Percentiles rank a stretch among this genome's conserved stretches.
phyloP scores from a whole-genome alignment of 192 early-diverging fungal species.

The Backusella parvicylindrica region DNA sequence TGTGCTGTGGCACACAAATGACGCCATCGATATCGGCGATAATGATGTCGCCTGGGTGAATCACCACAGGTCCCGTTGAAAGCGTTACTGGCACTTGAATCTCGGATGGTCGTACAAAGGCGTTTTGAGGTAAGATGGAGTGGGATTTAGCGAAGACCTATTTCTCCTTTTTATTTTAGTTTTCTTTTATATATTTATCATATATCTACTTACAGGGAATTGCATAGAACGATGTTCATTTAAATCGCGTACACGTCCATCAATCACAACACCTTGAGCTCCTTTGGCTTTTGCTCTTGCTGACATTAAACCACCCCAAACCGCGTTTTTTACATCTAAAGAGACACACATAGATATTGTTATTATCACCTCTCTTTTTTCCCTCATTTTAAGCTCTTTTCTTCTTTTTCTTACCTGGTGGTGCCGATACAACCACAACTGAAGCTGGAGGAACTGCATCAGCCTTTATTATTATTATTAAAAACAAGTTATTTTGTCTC shows the following conservation, averaged over 20 bases:
- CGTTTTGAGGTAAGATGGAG: slow-evolving; percentile 45
- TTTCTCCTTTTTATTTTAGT: not conserved
- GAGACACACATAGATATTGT: not conserved
- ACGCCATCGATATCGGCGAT: slow-evolving; percentile 55
- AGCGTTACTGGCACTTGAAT: slow-evolving; percentile 45
- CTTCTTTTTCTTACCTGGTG: slow-evolving; percentile 30
- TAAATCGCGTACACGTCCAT: slow-evolving; percentile 51
- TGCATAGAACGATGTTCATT: slow-evolving; percentile 46
- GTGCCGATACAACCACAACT: slow-evolving; percentile 52
- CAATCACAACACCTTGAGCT: slow-evolving; percentile 50
- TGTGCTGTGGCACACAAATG: slow-evolving; percentile 46
- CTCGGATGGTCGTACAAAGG: slow-evolving; percentile 43
- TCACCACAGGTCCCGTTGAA: slow-evolving; percentile 39
- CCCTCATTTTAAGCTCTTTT: too few relatives aligned
- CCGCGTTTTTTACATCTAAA: slow-evolving; percentile 46
- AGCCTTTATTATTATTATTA: slow-evolving; percentile 26
- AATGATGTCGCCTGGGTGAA: slow-evolving; percentile 53
- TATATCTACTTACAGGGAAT: slow-evolving; percentile 43
- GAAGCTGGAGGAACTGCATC: slow-evolving; percentile 44
- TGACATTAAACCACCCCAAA: slow-evolving; percentile 60
- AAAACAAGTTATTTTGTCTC: not conserved
- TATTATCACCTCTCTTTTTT: not conserved
- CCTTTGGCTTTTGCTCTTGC: slow-evolving; percentile 46
- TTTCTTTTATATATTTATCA: not conserved
- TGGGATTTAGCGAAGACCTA: slow-evolving; percentile 54